phyloP scores from a whole-genome alignment of 345 rosid species.

The Fremontodendron californicum region DNA sequence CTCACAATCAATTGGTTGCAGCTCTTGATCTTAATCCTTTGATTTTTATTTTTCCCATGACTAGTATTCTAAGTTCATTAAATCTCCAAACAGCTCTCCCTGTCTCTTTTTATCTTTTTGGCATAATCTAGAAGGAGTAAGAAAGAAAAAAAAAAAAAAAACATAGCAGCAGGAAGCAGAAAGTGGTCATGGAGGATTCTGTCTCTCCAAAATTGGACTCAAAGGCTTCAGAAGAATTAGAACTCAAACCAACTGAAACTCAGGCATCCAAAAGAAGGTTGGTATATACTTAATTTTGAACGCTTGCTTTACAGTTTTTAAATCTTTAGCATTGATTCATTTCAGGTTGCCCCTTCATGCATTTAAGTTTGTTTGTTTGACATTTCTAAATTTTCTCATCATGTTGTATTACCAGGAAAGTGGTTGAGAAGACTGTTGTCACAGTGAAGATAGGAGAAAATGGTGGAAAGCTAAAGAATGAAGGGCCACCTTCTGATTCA shows the following conservation, averaged over 20 bases:
- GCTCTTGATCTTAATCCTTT: slow-evolving; percentile 16
- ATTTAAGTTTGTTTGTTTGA: background rate
- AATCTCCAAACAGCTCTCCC: background rate
- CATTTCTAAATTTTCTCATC: background rate
- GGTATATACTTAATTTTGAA: background rate
- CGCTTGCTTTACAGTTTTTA: background rate
- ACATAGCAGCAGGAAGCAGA: background rate
- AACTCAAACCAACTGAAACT: slow-evolving; percentile 22
- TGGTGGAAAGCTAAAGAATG: slow-evolving; percentile 49
- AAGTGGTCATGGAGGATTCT: slow-evolving; percentile 35
- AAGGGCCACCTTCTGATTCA: slow-evolving; percentile 63
- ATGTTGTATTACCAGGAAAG: slow-evolving; percentile 39
- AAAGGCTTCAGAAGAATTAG: slow-evolving; percentile 22
- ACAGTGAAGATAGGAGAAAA: slow-evolving; percentile 47
- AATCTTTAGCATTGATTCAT: background rate
- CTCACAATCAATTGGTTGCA: slow-evolving; percentile 17
- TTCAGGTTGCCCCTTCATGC: background rate
- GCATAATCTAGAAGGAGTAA: background rate
- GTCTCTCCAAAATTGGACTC: slow-evolving; percentile 32
- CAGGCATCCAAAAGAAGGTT: slow-evolving; percentile 56
- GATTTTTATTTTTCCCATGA: background rate
- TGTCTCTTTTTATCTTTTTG: slow-evolving; percentile 6
- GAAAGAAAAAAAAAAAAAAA: background rate
- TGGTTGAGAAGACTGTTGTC: slow-evolving; percentile 53
- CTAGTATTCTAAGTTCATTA: background rate